Percentiles rank a stretch among this genome's conserved stretches.
These are phyloP conservation scores for Fusarium protoensiforme DNA, from an alignment of 2,329 filamentous ascomycete genomes.

Conservation along the genomic window DNA sequence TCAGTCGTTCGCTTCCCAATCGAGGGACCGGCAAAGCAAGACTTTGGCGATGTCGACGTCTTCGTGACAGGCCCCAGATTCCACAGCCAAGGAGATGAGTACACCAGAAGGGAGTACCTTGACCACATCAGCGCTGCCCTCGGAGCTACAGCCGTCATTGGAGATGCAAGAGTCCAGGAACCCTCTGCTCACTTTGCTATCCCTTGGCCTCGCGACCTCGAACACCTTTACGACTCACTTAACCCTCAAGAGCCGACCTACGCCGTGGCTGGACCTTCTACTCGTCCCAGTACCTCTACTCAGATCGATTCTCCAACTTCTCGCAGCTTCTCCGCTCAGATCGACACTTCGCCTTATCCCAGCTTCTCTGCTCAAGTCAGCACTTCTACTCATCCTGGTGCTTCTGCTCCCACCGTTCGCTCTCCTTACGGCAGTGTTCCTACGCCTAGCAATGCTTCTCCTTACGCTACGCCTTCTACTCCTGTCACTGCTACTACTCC, in stretches of 20 bases:
- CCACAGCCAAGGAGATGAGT: conserved; percentile 17
- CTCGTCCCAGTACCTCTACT: neutral
- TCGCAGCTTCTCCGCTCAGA: neutral
- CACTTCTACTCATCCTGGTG: neutral
- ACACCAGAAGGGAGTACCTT: conserved; percentile 42
- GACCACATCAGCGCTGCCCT: conserved; percentile 48
- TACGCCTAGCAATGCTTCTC: neutral
- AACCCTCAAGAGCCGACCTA: neutral
- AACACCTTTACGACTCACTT: neutral
- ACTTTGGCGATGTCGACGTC: conserved; percentile 81
- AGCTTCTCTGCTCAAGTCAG: neutral
- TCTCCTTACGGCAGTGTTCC: neutral
- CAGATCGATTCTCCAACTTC: neutral
- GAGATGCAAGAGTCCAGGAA: conserved; percentile 32
- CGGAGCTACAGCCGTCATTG: conserved; percentile 55
- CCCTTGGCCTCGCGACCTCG: conserved; percentile 56
- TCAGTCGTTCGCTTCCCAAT: conserved; percentile 67
- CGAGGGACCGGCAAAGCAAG: conserved; percentile 75
- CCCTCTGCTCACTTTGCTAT: conserved; percentile 63
- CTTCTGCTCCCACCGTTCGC: neutral
- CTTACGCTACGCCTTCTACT: neutral
- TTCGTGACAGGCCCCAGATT: conserved; percentile 59
- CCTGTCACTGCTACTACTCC: neutral
- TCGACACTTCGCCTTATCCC: neutral
- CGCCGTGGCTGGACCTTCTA: neutral